Percentiles rank a stretch among this genome's conserved stretches.
phyloP scores from a whole-genome alignment of 1,284 basidiomycete species.

The Cryptococcus maquisensis region DNA sequence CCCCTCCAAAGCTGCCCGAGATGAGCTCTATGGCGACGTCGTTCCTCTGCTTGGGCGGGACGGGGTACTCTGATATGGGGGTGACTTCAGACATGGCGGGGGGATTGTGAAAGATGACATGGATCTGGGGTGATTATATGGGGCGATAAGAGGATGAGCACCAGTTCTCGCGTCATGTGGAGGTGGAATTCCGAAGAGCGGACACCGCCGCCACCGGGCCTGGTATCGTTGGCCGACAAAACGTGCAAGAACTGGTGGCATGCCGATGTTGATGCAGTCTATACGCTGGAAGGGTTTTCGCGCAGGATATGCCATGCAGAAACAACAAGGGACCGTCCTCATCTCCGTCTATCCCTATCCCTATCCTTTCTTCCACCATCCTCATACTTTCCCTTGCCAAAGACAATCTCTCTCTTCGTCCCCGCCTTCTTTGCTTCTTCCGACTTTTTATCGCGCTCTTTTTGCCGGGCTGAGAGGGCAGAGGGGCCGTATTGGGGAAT shows the following conservation, averaged over 20 bases:
- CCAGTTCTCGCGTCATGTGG: too few relatives aligned
- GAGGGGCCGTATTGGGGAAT: conserved; percentile 28
- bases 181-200: too few relatives aligned
- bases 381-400: conserved; percentile 36
- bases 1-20: conserved; percentile 49
- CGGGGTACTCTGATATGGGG: conserved; percentile 22
- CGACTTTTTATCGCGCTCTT: conserved; percentile 57
- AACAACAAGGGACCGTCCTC: too few relatives aligned
- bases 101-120: not conserved
- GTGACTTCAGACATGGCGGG: conserved; percentile 12
- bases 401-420: conserved; percentile 60
- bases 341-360: conserved; percentile 1
- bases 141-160: too few relatives aligned
- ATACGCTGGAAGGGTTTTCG: too few relatives aligned
- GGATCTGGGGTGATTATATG: too few relatives aligned
- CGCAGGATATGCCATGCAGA: too few relatives aligned
- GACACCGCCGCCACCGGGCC: too few relatives aligned
- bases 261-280: too few relatives aligned
- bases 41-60: conserved; percentile 37
- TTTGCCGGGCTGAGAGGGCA: conserved; percentile 53
- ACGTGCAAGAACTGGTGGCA: too few relatives aligned
- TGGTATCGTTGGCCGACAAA: too few relatives aligned
- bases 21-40: conserved; percentile 46
- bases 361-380: conserved; percentile 1
- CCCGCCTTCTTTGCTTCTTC: conserved; percentile 57